Evolutionary conservation across 2,329 filamentous ascomycete species (phyloP).

Genomic region (Phoma sp.): DNA sequence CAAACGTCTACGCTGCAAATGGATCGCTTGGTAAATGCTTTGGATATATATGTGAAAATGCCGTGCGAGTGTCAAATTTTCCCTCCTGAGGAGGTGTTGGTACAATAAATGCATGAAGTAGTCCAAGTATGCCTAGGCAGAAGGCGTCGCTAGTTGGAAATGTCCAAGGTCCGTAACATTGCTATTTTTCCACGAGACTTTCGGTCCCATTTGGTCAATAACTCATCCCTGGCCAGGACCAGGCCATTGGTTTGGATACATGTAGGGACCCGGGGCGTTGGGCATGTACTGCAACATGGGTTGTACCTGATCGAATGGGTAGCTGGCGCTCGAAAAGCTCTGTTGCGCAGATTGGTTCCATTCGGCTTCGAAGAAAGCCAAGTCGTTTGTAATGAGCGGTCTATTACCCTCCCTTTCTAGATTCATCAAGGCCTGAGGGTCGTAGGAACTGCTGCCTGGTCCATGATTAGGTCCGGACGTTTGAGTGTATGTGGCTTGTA

Average conservation of each 20-base stretch:
- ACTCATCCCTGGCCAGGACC: background rate
- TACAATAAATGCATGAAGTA: conserved; percentile 4
- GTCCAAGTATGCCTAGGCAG: background rate
- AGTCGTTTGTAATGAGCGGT: background rate
- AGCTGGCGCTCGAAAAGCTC: background rate
- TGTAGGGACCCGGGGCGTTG: background rate
- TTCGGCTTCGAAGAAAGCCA: background rate
- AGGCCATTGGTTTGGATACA: background rate
- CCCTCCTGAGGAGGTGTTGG: background rate
- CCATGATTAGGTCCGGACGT: conserved; percentile 1
- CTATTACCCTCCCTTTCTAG: conserved; percentile 8
- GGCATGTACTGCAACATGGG: background rate
- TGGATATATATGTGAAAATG: background rate
- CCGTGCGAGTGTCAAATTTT: background rate
- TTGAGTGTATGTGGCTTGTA: background rate
- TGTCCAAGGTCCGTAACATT: background rate
- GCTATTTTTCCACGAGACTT: background rate
- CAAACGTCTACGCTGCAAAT: background rate
- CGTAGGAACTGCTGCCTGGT: background rate
- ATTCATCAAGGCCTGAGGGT: background rate
- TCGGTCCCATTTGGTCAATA: no score
- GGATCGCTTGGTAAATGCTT: background rate
- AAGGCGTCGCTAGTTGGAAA: background rate
- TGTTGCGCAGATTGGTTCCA: background rate
- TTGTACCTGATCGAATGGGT: background rate